These are phyloP conservation scores for Cystobasidium tubakii DNA, from an alignment of 768 basidiomycete genomes.

Conservation along the genomic window DNA sequence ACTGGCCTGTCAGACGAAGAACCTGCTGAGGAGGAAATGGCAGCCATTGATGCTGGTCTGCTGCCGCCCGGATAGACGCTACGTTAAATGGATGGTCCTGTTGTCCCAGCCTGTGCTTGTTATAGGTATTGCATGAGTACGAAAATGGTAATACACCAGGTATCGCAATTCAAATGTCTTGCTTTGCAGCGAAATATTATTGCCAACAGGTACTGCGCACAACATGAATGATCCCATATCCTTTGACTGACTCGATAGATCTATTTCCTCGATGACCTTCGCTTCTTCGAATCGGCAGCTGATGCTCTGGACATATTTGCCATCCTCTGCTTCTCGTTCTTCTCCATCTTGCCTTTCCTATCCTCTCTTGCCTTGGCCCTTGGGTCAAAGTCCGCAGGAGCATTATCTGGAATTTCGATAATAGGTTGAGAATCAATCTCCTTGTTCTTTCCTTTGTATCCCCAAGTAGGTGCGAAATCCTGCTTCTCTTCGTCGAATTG, in stretches of 20 bases:
- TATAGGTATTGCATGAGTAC: not conserved
- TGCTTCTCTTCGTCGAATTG: constrained; percentile 93
- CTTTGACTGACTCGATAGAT: not conserved
- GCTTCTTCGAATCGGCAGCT: constrained; percentile 8
- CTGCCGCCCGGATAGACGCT: constrained; percentile 77
- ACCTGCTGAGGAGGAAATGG: constrained; percentile 54
- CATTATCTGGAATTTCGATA: constrained; percentile 77
- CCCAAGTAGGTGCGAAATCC: constrained; percentile 88
- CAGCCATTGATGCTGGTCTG: constrained; percentile 76
- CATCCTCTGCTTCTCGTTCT: constrained; percentile 18
- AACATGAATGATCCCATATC: not conserved
- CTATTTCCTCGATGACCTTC: not conserved
- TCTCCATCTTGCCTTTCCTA: constrained; percentile 19
- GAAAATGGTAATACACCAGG: not conserved
- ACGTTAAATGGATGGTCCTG: not conserved
- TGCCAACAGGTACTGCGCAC: not conserved
- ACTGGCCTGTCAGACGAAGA: constrained; percentile 60
- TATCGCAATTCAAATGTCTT: not conserved
- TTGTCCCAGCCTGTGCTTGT: not conserved
- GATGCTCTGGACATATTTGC: constrained; percentile 10
- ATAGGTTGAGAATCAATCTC: constrained; percentile 82
- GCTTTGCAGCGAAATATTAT: too few relatives aligned
- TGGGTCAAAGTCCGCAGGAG: constrained; percentile 55
- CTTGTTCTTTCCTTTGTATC: constrained; percentile 75
- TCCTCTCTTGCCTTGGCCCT: constrained; percentile 14